Evolutionary conservation across 441 rosid genomes (phyloP), one percentile per base, ranked within the genome.

Genomic region (Corymbia citriodora): DNA sequence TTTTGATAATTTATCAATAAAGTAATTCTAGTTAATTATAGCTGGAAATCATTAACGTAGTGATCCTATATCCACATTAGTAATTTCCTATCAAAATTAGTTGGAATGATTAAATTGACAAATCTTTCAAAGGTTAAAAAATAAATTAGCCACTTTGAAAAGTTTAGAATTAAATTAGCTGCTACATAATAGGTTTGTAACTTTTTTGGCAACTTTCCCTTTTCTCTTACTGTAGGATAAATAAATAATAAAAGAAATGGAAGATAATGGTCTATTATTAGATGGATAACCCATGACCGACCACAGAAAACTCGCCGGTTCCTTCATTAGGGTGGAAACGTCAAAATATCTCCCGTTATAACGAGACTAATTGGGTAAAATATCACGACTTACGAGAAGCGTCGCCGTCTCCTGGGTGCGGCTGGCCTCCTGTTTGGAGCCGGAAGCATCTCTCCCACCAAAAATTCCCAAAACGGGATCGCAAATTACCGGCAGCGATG

Each of bases 1-100:
- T 74, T 40, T 74, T 74, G 3, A 11, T 0, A 7, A 21, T 74
- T 9, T 74, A 0, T 1, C 50, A 36, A 36, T 74, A 0, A 36
- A 11, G 8, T 36, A 2, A 2, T 7, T 36, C 14, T 0, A 0
- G 3, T 10, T 70, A 70, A 33, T 36, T 74, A 21, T 40, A 3
- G 2, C 1, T 0, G 0, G 3, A 79, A 79, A 40, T 3, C 4
- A 1, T 0, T 23, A 2, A 79, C 0, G 2, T 1, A 0, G 0
- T 40, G 6, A 79, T 45, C 3, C 3, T 21, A 3, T 5, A 11
- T 40, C 1, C 6, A 40, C 3, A 11, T 40, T 3, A 3, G 0
- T 0, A 3, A 74, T 74, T 74, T 21, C 14, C 40, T 0, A 1
- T 1, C 4, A 74, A 40, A 79, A 79, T 12, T 29, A 2, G 2